phyloP scores from a whole-genome alignment of 805 yeast genomes.

The Lipomyces mesembrius region DNA sequence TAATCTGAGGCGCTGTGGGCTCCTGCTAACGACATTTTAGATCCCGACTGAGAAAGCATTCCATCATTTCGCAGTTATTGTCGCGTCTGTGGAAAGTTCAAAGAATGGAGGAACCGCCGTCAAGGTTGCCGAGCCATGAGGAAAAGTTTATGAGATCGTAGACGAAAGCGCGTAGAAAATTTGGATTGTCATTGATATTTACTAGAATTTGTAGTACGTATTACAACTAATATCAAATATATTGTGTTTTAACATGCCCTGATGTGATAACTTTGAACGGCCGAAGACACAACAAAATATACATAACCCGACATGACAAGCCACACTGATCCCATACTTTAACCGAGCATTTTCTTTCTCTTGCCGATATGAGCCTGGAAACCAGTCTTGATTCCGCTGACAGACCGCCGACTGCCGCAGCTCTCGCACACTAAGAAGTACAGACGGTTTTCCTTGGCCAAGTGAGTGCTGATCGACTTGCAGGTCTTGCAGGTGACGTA shows the following conservation, averaged over 20 bases:
- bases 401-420: conserved; percentile 97
- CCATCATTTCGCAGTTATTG: conserved; percentile 91
- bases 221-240: not conserved
- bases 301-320: not conserved
- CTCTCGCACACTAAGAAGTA: conserved; percentile 97
- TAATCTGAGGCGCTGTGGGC: not conserved
- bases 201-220: not conserved
- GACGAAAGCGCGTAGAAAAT: not conserved
- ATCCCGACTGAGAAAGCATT: conserved; percentile 73
- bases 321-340: conserved; percentile 4
- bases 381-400: conserved; percentile 97
- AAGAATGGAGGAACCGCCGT: conserved; percentile 46
- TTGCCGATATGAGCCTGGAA: conserved; percentile 97
- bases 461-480: conserved; percentile 94
- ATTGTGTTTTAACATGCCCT: not conserved
- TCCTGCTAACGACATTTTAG: not conserved
- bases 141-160: not conserved
- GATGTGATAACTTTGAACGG: not conserved
- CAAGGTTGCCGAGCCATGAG: conserved; percentile 39
- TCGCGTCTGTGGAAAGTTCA: conserved; percentile 79
- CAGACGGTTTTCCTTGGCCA: conserved; percentile 96
- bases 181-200: not conserved
- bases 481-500: conserved; percentile 99
- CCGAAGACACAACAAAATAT: not conserved
- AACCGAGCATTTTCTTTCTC: conserved; percentile 53